Evolutionary conservation across 139 green algal species (phyloP), one percentile per base, ranked within the genome.

Genomic region (Chlorella sp.): DNA sequence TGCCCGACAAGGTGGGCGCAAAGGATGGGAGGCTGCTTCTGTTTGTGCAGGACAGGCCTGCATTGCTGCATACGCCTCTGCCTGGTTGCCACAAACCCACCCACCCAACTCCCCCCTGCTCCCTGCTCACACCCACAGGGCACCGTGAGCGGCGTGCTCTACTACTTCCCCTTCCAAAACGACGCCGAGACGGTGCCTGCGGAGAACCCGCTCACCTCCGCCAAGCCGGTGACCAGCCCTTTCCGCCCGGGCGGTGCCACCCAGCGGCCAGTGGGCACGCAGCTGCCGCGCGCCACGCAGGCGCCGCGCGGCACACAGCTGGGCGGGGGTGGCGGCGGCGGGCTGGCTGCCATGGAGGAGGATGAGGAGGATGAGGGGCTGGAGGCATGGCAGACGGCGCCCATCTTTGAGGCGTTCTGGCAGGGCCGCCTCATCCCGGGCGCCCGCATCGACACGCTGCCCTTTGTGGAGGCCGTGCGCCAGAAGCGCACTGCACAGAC

Each of bases 361-460:
- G 65, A 83, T 51, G 63, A 64, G 34, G 55, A 80, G n/a, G 74
- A 89, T 32, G 74, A 85, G 65, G 74, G 26, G 13, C 28, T 11
- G 63, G 67, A 41, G 2, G 55, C 9, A n/a, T 73, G 81, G 78
- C 85, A 81, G 82, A 26, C 21, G 25, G 30, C 67, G 13, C 81
- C 81, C 56, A 86, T 86, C 69, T 86, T 86, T 44, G 81, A 86
- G 81, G 88, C 90, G 20, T 97, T 97, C 90, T 97, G 94, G 94
- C 88, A 94, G 85, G 92, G 94, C 26, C 87, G 94, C 21, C 91
- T 97, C 32, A 97, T 97, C 57, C 94, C 94, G 4, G 93, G 90
- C 23, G 87, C 92, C 26, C 87, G 88, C 51, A 84, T 97, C 74
- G 92, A 93, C 56, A 93, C 73, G 16, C 82, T 97, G 79, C 93